Evolutionary conservation across 2,329 filamentous ascomycete species (phyloP).

Genomic region (Cordyceps militaris): DNA sequence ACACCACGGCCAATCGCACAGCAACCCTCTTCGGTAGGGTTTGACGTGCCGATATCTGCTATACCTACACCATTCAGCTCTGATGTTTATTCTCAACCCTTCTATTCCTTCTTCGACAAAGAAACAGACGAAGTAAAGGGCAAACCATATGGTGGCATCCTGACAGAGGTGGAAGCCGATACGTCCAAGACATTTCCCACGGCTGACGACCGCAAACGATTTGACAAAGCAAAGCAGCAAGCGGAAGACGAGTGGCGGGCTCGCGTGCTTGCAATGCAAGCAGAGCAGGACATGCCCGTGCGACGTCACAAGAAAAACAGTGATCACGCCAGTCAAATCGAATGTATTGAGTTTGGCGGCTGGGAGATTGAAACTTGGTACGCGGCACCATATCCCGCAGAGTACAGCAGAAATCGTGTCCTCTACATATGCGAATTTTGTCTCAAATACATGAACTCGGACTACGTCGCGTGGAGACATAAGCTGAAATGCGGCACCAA

Average conservation of each 20-base stretch:
- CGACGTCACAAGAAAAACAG: constrained; percentile 67
- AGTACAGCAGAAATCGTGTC: constrained; percentile 92
- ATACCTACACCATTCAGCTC: constrained; percentile 50
- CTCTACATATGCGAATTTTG: constrained; percentile 99
- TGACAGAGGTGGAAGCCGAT: constrained; percentile 83
- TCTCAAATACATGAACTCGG: constrained; percentile 98
- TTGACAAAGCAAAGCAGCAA: constrained; percentile 82
- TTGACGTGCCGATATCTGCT: constrained; percentile 12
- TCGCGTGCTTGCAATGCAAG: constrained; percentile 52
- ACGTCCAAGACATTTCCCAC: constrained; percentile 82
- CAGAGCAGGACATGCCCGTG: constrained; percentile 52
- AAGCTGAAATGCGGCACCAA: constrained; percentile 96
- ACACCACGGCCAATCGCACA: constrained; percentile 16
- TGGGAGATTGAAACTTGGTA: constrained; percentile 99
- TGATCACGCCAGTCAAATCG: constrained; percentile 92
- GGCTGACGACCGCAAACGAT: constrained; percentile 72
- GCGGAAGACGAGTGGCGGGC: constrained; percentile 89
- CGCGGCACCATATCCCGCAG: constrained; percentile 93
- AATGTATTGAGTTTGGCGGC: constrained; percentile 96
- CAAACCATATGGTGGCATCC: constrained; percentile 91
- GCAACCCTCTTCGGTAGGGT: constrained; percentile 10
- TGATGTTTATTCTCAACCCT: constrained; percentile 63
- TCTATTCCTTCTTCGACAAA: constrained; percentile 83
- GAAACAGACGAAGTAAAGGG: constrained; percentile 84
- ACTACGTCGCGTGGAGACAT: constrained; percentile 96